Conservation (phyloP, 2,329 filamentous ascomycete species). For the Penicillium corylophilum region DNA sequence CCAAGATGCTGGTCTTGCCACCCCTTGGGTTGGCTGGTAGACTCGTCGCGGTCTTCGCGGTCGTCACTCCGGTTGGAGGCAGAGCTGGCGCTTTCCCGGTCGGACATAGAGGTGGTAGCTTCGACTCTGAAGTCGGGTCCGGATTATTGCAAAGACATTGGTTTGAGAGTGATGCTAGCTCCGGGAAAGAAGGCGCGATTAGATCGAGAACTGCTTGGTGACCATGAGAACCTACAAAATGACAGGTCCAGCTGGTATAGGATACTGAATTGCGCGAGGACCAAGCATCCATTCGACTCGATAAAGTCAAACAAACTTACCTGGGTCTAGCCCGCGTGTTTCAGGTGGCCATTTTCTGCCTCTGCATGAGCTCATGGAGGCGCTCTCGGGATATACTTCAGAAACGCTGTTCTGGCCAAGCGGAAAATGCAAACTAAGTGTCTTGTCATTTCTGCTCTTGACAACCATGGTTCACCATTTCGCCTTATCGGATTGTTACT, state of each 20-base stretch:
- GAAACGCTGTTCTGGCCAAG: background rate
- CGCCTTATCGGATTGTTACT: background rate
- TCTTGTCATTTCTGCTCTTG: background rate
- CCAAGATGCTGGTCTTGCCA: background rate
- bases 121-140: background rate
- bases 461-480: background rate
- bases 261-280: background rate
- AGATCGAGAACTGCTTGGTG: background rate
- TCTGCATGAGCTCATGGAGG: constrained; percentile 8
- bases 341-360: constrained; percentile 1
- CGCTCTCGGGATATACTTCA: constrained; percentile 4
- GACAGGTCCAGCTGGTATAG: too few relatives aligned
- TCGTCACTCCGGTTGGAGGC: background rate
- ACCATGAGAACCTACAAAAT: background rate
- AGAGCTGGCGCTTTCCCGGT: background rate
- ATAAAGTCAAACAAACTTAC: background rate
- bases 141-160: background rate
- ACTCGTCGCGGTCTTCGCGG: background rate
- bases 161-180: background rate
- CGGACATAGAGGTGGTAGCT: background rate
- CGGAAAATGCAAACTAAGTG: background rate
- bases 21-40: background rate
- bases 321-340: background rate
- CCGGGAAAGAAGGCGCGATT: background rate
- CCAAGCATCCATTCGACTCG: too few relatives aligned